phyloP scores from a whole-genome alignment of 1,284 basidiomycete genomes.

The Leccinum fallax region DNA sequence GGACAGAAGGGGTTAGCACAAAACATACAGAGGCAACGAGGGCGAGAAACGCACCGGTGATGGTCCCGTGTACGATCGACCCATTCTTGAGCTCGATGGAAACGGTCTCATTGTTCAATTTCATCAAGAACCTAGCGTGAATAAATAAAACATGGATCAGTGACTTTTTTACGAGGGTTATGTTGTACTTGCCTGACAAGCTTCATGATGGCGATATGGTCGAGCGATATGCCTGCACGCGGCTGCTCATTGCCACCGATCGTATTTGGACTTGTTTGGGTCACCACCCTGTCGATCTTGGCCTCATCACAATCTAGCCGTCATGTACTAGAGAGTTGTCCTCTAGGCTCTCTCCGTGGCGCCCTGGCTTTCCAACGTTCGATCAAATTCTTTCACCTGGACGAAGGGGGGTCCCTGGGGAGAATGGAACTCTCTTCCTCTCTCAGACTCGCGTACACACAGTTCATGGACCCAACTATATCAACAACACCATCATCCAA shows the following conservation, averaged over 20 bases:
- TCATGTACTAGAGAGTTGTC: no score
- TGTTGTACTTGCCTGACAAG: conserved; percentile 47
- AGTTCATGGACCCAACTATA: no score
- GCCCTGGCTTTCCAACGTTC: no score
- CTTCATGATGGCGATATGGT: conserved; percentile 46
- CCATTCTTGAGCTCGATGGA: conserved; percentile 99
- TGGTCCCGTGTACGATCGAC: conserved; percentile 93
- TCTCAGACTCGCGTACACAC: no score
- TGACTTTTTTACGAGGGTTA: conserved; percentile 4
- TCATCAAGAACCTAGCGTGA: conserved; percentile 76
- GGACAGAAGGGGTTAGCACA: not conserved
- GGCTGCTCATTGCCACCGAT: conserved; percentile 19
- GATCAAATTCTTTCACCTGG: no score
- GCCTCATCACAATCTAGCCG: no score
- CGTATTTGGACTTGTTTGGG: conserved; percentile 28
- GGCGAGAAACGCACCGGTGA: conserved; percentile 72
- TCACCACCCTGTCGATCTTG: not conserved
- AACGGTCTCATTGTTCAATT: conserved; percentile 99
- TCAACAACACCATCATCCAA: no score
- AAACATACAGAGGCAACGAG: not conserved
- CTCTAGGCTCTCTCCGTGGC: no score
- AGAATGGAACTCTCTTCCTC: no score
- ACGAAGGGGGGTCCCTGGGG: no score
- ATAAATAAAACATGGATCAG: conserved; percentile 10
- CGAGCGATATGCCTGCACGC: conserved; percentile 23